phyloP scores from a whole-genome alignment of 2,329 filamentous ascomycete genomes.

The Aspergillus fischeri region DNA sequence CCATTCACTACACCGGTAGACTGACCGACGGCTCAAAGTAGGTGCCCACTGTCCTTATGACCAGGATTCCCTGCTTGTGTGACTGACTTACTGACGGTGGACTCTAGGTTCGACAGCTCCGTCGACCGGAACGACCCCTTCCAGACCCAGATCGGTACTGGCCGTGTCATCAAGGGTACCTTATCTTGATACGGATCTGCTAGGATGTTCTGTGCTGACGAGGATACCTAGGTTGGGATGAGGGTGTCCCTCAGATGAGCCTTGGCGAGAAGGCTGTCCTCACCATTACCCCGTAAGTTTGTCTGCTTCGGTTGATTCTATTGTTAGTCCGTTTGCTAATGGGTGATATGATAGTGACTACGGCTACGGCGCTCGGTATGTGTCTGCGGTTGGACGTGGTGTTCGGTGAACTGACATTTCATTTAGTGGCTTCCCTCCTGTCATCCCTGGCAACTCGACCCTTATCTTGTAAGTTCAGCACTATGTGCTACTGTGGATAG shows the following conservation, averaged over 20 bases:
- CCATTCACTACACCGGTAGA: slow-evolving; percentile 88
- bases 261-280: slow-evolving; percentile 86
- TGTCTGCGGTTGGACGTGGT: slow-evolving; percentile 2
- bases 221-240: slow-evolving; percentile 61
- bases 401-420: neutral
- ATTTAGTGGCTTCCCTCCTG: slow-evolving; percentile 69
- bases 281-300: slow-evolving; percentile 68
- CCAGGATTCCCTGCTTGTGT: neutral
- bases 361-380: slow-evolving; percentile 41
- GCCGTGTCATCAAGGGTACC: slow-evolving; percentile 80
- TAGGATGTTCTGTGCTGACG: neutral
- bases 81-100: neutral
- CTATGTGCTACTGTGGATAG: neutral
- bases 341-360: slow-evolving; percentile 28
- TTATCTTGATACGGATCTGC: slow-evolving; percentile 25
- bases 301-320: neutral
- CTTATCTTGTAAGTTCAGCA: slow-evolving; percentile 73
- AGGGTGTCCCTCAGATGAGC: slow-evolving; percentile 81
- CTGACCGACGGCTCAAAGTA: slow-evolving; percentile 73
- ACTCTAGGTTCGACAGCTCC: slow-evolving; percentile 79
- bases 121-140: slow-evolving; percentile 63
- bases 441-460: slow-evolving; percentile 69
- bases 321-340: neutral
- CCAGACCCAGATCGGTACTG: slow-evolving; percentile 71
- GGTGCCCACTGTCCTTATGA: slow-evolving; percentile 28